Conservation (phyloP, 345 rosid species). For the Syzygium grande region DNA sequence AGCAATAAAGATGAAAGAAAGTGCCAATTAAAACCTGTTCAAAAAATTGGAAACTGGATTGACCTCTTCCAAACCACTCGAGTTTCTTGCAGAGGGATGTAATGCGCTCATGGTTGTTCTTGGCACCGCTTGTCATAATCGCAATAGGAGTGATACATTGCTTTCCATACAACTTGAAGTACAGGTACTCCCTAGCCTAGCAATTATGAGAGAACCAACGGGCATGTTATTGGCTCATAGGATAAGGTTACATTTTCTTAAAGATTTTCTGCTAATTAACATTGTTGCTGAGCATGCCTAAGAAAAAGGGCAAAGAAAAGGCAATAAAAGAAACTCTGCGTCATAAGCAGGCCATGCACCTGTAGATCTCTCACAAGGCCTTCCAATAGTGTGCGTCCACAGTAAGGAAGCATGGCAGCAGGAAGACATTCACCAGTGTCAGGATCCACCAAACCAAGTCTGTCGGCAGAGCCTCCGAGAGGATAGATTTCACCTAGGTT, state of each 20-base stretch:
- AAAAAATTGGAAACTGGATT: constrained; percentile 75
- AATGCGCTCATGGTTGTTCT: constrained; percentile 75
- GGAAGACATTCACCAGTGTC: constrained; percentile 90
- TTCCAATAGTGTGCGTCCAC: constrained; percentile 89
- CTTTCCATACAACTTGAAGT: constrained; percentile 78
- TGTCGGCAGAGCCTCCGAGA: constrained; percentile 85
- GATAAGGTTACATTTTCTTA: neutral
- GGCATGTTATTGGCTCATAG: neutral
- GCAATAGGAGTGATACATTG: constrained; percentile 92
- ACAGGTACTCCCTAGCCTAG: constrained; percentile 83
- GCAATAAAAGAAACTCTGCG: neutral
- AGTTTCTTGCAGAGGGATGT: constrained; percentile 66
- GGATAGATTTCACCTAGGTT: constrained; percentile 92
- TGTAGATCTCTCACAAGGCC: constrained; percentile 94
- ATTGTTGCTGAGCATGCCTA: neutral
- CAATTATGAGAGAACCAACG: constrained; percentile 4
- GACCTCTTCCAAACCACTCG: constrained; percentile 91
- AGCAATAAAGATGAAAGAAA: neutral
- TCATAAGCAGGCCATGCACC: constrained; percentile 29
- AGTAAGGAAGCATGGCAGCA: constrained; percentile 93
- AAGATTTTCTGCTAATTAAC: neutral
- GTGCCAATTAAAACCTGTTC: constrained; percentile 58
- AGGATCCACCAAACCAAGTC: constrained; percentile 78
- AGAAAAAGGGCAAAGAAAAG: neutral
- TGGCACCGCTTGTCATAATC: constrained; percentile 94